Conservation (phyloP, 2,329 filamentous ascomycete species). For the Colletotrichum shisoi region DNA sequence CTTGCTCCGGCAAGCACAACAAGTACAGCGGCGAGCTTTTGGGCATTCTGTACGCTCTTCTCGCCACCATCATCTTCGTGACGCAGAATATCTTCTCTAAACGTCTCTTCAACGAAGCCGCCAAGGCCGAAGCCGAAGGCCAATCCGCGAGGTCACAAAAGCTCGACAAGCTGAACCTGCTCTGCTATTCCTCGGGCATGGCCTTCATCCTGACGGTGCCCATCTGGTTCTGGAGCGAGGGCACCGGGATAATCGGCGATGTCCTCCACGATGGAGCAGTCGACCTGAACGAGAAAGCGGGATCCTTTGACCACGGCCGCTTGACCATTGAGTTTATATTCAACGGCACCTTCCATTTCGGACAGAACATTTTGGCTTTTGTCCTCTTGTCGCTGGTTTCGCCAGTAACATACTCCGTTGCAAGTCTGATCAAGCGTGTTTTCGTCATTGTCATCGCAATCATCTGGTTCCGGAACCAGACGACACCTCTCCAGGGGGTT, state of each 20-base stretch:
- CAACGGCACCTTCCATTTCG: conserved; percentile 96
- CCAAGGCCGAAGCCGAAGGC: conserved; percentile 80
- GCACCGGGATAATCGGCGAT: conserved; percentile 77
- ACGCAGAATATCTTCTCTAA: conserved; percentile 99
- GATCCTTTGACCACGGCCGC: conserved; percentile 79
- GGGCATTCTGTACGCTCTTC: conserved; percentile 87
- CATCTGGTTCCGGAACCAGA: conserved; percentile 92
- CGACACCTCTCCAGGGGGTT: conserved; percentile 80
- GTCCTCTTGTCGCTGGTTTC: conserved; percentile 90
- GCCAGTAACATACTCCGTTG: conserved; percentile 96
- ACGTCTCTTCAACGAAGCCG: conserved; percentile 93
- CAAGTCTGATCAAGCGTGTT: conserved; percentile 93
- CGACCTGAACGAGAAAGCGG: conserved; percentile 63
- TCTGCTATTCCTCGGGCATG: conserved; percentile 95
- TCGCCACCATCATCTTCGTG: conserved; percentile 93
- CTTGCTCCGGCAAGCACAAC: conserved; percentile 81
- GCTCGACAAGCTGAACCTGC: conserved; percentile 93
- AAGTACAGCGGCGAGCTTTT: conserved; percentile 82
- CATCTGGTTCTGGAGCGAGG: conserved; percentile 93
- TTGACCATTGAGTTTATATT: conserved; percentile 87
- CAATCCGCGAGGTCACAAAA: conserved; percentile 71
- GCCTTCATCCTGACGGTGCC: conserved; percentile 88
- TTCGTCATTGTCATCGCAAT: conserved; percentile 96
- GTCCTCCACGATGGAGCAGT: conserved; percentile 83
- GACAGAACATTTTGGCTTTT: conserved; percentile 94